A percentile compares a stretch with the other conserved stretches of the same genome.
Evolutionary conservation across 495 filamentous ascomycete genomes (phyloP).

Genomic region (Glonium stellatum): DNA sequence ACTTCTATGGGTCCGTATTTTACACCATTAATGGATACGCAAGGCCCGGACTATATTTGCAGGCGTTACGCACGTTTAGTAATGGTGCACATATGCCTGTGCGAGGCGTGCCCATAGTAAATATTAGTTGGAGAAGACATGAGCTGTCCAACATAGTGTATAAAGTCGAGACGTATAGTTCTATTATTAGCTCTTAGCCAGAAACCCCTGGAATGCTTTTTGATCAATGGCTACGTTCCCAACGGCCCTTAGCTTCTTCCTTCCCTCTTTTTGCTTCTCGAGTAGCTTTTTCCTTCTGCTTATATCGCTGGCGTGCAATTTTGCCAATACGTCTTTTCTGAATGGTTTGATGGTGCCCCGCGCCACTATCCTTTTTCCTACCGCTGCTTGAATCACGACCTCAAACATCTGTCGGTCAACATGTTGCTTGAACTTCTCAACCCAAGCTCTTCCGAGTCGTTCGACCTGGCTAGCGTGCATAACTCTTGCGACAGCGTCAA

Average conservation of each 20-base stretch:
- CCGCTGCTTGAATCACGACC: slow-evolving; percentile 86
- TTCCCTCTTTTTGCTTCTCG: slow-evolving; percentile 95
- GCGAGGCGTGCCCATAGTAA: no score
- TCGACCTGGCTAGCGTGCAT: slow-evolving; percentile 74
- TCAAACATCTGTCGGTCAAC: slow-evolving; percentile 96
- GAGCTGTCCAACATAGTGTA: no score
- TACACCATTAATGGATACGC: no score
- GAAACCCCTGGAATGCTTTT: slow-evolving; percentile 84
- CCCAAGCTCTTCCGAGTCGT: slow-evolving; percentile 75
- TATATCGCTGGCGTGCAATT: slow-evolving; percentile 88
- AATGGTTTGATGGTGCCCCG: slow-evolving; percentile 95
- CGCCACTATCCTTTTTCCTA: slow-evolving; percentile 76
- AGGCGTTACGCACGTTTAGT: no score
- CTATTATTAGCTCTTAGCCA: slow-evolving; percentile 45
- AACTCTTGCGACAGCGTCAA: slow-evolving; percentile 89
- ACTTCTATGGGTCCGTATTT: no score
- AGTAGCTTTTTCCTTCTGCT: slow-evolving; percentile 75
- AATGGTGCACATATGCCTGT: no score
- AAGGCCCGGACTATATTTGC: no score
- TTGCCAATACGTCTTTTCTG: slow-evolving; percentile 86
- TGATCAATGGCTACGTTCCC: slow-evolving; percentile 88
- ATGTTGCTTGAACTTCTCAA: slow-evolving; percentile 93
- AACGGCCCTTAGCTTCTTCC: slow-evolving; percentile 70
- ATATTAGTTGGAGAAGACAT: no score
- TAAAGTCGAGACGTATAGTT: no score